Evolutionary conservation across 1,139 yeast species (phyloP).

Genomic region (Wickerhamomyces sp.): DNA sequence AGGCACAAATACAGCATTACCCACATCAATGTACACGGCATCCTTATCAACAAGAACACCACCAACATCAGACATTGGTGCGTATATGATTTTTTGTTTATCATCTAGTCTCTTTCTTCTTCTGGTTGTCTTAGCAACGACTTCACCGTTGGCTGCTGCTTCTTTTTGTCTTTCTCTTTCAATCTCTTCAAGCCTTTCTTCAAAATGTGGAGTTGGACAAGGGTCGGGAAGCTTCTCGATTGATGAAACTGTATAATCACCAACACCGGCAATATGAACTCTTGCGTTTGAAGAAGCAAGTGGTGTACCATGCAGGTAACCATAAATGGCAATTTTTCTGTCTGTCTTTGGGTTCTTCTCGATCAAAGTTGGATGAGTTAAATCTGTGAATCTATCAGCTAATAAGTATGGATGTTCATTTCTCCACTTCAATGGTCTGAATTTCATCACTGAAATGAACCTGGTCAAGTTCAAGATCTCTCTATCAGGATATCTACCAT

Average conservation of each 20-base stretch:
- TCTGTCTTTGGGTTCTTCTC: slow-evolving; percentile 80
- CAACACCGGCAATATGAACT: slow-evolving; percentile 94
- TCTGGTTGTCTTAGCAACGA: slow-evolving; percentile 47
- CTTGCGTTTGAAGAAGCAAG: slow-evolving; percentile 65
- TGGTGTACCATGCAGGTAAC: slow-evolving; percentile 93
- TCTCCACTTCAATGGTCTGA: slow-evolving; percentile 97
- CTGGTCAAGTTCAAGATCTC: slow-evolving; percentile 89
- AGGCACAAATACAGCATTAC: slow-evolving; percentile 50
- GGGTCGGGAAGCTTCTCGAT: slow-evolving; percentile 96
- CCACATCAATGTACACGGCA: slow-evolving; percentile 94
- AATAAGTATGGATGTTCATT: slow-evolving; percentile 94
- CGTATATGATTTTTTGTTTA: slow-evolving; percentile 88
- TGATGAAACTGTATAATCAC: slow-evolving; percentile 71
- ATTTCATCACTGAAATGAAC: slow-evolving; percentile 95
- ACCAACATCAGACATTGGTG: slow-evolving; percentile 99
- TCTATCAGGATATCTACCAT: slow-evolving; percentile 96
- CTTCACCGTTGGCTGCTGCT: slow-evolving; percentile 53
- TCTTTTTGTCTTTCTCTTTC: slow-evolving; percentile 66
- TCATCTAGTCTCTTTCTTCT: slow-evolving; percentile 92
- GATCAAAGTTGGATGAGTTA: slow-evolving; percentile 85
- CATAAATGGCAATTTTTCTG: slow-evolving; percentile 86
- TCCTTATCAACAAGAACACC: slow-evolving; percentile 96
- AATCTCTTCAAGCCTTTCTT: slow-evolving; percentile 75
- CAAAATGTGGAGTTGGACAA: slow-evolving; percentile 94
- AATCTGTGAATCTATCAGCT: slow-evolving; percentile 90